These are phyloP conservation scores for Glaciozyma martinii DNA, from an alignment of 768 basidiomycete genomes.

Conservation along the genomic window DNA sequence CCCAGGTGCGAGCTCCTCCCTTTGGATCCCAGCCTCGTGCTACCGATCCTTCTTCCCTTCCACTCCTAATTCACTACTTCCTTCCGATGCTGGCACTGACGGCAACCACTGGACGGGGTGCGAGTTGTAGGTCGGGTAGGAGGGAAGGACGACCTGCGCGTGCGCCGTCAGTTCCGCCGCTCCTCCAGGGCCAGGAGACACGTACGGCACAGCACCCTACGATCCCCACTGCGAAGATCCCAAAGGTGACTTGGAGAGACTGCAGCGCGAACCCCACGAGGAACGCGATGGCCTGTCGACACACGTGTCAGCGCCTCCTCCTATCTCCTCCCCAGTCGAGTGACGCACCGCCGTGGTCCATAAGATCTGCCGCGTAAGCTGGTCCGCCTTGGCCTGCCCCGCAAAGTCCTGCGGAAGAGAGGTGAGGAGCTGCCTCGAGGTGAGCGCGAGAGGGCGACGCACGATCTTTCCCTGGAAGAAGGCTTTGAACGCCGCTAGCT, in stretches of 20 bases:
- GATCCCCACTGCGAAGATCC: neutral
- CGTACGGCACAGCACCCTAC: conserved; percentile 4
- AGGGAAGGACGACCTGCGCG: conserved; percentile 10
- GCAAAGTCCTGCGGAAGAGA: too few species aligned
- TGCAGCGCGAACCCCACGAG: conserved; percentile 9
- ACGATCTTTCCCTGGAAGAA: too few species aligned
- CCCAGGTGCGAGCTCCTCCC: too few species aligned
- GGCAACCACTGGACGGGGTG: conserved; percentile 22
- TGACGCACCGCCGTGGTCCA: neutral
- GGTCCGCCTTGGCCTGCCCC: too few species aligned
- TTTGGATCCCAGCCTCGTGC: neutral
- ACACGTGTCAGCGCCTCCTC: neutral
- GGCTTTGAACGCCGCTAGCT: too few species aligned
- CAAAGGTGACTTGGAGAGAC: neutral
- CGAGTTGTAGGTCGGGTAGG: conserved; percentile 12
- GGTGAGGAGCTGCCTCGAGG: too few species aligned
- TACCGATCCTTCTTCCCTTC: neutral
- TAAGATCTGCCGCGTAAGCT: too few species aligned
- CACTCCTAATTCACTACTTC: neutral
- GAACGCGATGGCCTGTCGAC: conserved; percentile 12
- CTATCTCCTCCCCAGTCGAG: neutral
- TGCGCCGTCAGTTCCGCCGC: neutral
- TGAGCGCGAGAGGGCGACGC: too few species aligned
- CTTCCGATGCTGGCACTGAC: conserved; percentile 8
- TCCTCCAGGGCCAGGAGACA: neutral